Evolutionary conservation across 2,329 filamentous ascomycete species (phyloP).

Genomic region (Aotearoamyces nothofagi): DNA sequence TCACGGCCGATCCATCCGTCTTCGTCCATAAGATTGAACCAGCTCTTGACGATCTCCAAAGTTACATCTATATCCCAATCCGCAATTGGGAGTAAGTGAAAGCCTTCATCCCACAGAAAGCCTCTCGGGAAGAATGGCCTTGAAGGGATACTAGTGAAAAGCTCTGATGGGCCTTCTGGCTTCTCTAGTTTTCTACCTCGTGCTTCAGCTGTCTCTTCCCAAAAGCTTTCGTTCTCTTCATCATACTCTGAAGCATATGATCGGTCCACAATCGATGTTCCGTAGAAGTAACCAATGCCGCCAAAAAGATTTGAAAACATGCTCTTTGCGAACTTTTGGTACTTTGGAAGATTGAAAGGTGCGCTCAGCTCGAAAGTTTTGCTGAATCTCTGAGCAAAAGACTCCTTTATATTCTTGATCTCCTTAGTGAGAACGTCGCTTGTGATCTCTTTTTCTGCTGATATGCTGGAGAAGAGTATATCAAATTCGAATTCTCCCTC

Average conservation of each 20-base stretch:
- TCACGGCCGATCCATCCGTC: slow-evolving; percentile 97
- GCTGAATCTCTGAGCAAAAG: slow-evolving; percentile 63
- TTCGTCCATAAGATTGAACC: slow-evolving; percentile 92
- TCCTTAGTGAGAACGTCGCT: slow-evolving; percentile 53
- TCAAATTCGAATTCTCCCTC: slow-evolving; percentile 88
- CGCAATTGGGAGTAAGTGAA: slow-evolving; percentile 78
- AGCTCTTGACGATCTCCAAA: slow-evolving; percentile 79
- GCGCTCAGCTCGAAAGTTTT: slow-evolving; percentile 56
- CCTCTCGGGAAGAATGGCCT: slow-evolving; percentile 92
- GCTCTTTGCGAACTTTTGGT: slow-evolving; percentile 67
- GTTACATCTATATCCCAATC: slow-evolving; percentile 91
- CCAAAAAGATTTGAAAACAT: slow-evolving; percentile 92
- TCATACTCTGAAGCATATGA: slow-evolving; percentile 89
- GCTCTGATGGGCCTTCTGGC: slow-evolving; percentile 68
- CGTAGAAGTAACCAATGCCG: slow-evolving; percentile 91
- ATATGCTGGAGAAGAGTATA: slow-evolving; percentile 72
- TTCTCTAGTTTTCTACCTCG: slow-evolving; percentile 51
- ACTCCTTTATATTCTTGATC: slow-evolving; percentile 47
- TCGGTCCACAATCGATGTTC: slow-evolving; percentile 74
- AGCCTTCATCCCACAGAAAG: slow-evolving; percentile 97
- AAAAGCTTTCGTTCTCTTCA: slow-evolving; percentile 89
- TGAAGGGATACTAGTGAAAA: slow-evolving; percentile 86
- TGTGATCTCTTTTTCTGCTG: slow-evolving; percentile 37
- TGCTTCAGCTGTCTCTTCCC: slow-evolving; percentile 78
- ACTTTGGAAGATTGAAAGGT: slow-evolving; percentile 61